Evolutionary conservation across 2,329 filamentous ascomycete species (phyloP).

Genomic region (Pseudogymnoascus sp.): DNA sequence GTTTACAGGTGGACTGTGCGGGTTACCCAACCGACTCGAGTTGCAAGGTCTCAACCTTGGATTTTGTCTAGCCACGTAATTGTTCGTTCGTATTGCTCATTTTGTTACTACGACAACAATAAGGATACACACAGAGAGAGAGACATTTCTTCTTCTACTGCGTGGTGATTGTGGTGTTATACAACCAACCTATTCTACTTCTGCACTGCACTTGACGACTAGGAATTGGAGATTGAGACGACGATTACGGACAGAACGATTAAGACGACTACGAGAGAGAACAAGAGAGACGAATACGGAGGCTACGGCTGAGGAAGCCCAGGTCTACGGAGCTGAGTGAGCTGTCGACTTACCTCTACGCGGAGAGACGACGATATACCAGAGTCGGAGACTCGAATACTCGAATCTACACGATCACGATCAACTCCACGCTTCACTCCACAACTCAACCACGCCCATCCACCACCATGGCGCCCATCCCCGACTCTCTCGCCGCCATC

Average conservation of each 20-base stretch:
- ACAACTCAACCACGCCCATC: neutral
- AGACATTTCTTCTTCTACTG: neutral
- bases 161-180: neutral
- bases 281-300: neutral
- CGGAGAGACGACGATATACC: neutral
- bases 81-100: neutral
- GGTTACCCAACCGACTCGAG: neutral
- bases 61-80: neutral
- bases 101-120: neutral
- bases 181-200: neutral
- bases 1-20: slow-evolving; percentile 3
- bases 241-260: neutral
- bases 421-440: neutral
- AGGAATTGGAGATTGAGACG: neutral
- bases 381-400: neutral
- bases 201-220: neutral
- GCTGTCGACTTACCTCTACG: neutral
- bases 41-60: neutral
- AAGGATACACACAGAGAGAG: neutral
- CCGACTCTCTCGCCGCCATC: neutral
- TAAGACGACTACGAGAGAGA: neutral
- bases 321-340: neutral
- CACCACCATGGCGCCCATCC: slow-evolving; percentile 8
- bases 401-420: neutral
- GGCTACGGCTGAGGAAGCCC: neutral